These are phyloP conservation scores for Lactarius sanguifluus DNA, from an alignment of 768 basidiomycete species.

Conservation along the genomic window DNA sequence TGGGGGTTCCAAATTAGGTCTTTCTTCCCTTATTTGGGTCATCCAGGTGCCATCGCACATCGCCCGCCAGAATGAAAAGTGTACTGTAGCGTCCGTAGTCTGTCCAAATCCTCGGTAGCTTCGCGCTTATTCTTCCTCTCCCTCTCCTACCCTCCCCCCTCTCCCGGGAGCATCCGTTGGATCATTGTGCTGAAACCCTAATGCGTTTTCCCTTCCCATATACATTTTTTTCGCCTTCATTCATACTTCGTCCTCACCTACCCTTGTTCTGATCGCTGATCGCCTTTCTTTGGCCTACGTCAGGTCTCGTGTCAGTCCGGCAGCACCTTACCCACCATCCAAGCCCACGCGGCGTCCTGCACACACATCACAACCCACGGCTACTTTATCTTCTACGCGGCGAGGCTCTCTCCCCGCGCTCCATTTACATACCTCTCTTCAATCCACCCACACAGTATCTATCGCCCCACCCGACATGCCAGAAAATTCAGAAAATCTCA, in stretches of 20 bases:
- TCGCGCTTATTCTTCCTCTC: constrained; percentile 20
- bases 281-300: constrained; percentile 1
- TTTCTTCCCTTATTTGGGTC: constrained; percentile 17
- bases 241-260: neutral
- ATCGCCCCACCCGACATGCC: constrained; percentile 28
- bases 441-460: constrained; percentile 28
- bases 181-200: constrained; percentile 7
- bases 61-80: neutral
- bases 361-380: constrained; percentile 28
- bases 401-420: constrained; percentile 35
- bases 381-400: constrained; percentile 33
- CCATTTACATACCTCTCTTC: constrained; percentile 32
- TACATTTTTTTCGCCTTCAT: neutral
- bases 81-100: neutral
- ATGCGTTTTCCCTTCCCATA: constrained; percentile 1
- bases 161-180: neutral
- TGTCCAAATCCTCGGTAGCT: constrained; percentile 25
- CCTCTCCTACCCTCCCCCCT: neutral
- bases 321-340: constrained; percentile 31
- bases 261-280: constrained; percentile 20
- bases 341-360: constrained; percentile 29
- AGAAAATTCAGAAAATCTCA: constrained; percentile 28
- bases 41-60: neutral
- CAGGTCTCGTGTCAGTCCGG: constrained; percentile 23
- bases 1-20: constrained; percentile 12